Evolutionary conservation across 2,329 filamentous ascomycete species (phyloP), one percentile per base, ranked within the genome.

Genomic region (Shiraia bambusicola): DNA sequence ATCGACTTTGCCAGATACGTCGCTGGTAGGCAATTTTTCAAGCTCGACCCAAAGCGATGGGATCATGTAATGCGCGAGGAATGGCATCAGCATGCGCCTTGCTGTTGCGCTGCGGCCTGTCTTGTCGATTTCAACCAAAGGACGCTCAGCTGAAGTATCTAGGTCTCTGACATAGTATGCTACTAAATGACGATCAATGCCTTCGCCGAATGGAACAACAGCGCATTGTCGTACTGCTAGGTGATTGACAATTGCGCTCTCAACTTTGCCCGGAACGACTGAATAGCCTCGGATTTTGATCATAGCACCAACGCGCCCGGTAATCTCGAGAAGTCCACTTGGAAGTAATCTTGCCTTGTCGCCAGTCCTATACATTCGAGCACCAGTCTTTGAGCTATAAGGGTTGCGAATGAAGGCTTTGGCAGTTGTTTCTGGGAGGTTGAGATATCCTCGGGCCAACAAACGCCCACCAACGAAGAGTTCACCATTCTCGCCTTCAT

Each of bases 21-120:
- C 82, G 54, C 89, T 83, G 0, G 86, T 90, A 0, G 87, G 87
- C 4, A 92, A 69, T 46, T 79, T 77, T 2, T 84, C 78, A 24
- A 91, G 69, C 57, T 86, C 80, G 27, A 91, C 82, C 87, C 87
- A 92, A 3, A 90, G 67, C 1, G 84, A 77, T 0, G 87, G 87
- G 39, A 92, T 84, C 87, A 92, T 91, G 67, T 92, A 92, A 48
- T 88, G 86, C 1, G 87, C 87, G 22, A 92, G 76, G 49, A 82
- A 81, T 12, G 78, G 72, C 1, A 82, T 76, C 2, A 92, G 75
- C 12, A 78, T 77, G 40, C 82, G 79, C 33, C 87, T 78, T 3
- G 86, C 82, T 5, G 77, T 76, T 1, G 86, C 82, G 52, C 86
- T 89, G 65, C 87, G 84, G 4, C 85, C 86, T 19, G 81, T 78